These are phyloP conservation scores for Anastatica hierochuntica DNA, from an alignment of 345 rosid genomes.

Conservation along the genomic window DNA sequence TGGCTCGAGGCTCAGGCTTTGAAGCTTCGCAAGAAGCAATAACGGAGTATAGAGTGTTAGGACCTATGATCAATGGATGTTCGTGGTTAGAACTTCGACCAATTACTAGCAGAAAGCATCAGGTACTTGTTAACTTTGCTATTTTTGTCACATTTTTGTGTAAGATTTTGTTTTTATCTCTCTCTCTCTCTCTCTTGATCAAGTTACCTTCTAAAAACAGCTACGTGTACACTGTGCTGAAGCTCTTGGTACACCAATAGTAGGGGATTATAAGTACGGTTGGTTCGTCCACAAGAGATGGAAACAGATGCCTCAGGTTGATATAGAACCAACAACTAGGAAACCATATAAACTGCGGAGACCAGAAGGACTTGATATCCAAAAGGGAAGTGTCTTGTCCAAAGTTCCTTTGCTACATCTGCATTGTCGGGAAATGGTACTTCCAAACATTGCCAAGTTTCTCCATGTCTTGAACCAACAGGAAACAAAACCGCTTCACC, in stretches of 20 bases:
- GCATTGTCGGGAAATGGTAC: constrained; percentile 72
- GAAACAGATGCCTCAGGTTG: constrained; percentile 72
- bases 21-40: constrained; percentile 76
- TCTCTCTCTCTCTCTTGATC: not conserved
- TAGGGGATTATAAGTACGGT: constrained; percentile 85
- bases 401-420: constrained; percentile 87
- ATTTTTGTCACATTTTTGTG: not conserved
- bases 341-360: constrained; percentile 69
- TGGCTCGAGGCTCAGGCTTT: constrained; percentile 54
- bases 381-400: constrained; percentile 86
- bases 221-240: constrained; percentile 93
- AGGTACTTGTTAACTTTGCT: constrained; percentile 54
- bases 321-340: constrained; percentile 58
- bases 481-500: constrained; percentile 12
- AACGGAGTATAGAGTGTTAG: constrained; percentile 74
- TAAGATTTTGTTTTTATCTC: not conserved
- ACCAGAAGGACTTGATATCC: constrained; percentile 74
- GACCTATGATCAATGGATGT: constrained; percentile 87
- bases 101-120: constrained; percentile 76
- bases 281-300: constrained; percentile 83
- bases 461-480: constrained; percentile 28
- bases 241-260: constrained; percentile 89
- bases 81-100: constrained; percentile 84
- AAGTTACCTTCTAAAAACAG: constrained; percentile 27
- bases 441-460: constrained; percentile 76